Evolutionary conservation across 768 basidiomycete species (phyloP).

Genomic region (Cytidiella melzeri): DNA sequence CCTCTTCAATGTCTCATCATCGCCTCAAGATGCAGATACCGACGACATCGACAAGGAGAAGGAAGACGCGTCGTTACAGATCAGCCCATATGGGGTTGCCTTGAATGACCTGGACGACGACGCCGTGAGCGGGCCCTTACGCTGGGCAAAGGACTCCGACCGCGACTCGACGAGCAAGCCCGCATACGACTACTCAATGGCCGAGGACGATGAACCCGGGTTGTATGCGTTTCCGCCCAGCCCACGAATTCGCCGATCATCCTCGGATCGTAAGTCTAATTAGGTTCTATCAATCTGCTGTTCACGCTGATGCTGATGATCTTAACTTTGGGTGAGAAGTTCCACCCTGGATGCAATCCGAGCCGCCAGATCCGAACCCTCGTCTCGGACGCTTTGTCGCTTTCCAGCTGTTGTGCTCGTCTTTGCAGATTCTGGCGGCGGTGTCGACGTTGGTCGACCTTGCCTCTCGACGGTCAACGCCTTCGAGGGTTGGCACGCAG

Average conservation of each 20-base stretch:
- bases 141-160: conserved; percentile 17
- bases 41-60: conserved; percentile 15
- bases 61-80: conserved; percentile 8
- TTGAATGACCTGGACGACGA: conserved; percentile 13
- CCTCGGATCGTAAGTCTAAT: conserved; percentile 6
- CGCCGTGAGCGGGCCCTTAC: conserved; percentile 14
- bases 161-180: conserved; percentile 10
- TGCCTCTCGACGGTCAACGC: conserved; percentile 45
- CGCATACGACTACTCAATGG: conserved; percentile 12
- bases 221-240: conserved; percentile 7
- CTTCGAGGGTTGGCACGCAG: conserved; percentile 57
- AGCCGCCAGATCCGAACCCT: conserved; percentile 2
- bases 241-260: conserved; percentile 7
- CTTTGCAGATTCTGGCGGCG: conserved; percentile 24
- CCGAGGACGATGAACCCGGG: conserved; percentile 10
- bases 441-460: conserved; percentile 41
- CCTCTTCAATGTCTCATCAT: conserved; percentile 6
- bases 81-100: conserved; percentile 1
- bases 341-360: conserved; percentile 12
- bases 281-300: not conserved
- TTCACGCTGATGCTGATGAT: not conserved
- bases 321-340: not conserved
- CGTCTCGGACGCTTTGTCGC: conserved; percentile 30
- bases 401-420: conserved; percentile 45
- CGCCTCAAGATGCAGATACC: not conserved